A percentile compares a stretch with the other conserved stretches of the same genome.
Evolutionary conservation across 495 filamentous ascomycete genomes (phyloP).

Genomic region (Pyronema omphalodes): DNA sequence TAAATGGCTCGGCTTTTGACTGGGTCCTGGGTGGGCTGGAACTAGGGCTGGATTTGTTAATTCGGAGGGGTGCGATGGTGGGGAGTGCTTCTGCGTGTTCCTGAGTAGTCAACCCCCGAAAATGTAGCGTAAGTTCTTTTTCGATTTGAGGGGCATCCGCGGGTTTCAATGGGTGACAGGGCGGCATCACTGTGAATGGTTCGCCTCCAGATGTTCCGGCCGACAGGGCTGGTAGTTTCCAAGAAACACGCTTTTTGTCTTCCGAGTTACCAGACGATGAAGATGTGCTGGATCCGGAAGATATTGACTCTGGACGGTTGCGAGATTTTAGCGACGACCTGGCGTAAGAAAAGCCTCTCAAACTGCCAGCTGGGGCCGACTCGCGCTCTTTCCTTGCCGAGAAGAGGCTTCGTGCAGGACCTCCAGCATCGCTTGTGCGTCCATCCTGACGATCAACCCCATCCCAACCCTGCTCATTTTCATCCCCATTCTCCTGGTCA

Average conservation of each 20-base stretch:
- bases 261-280: constrained; percentile 9
- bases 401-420: not conserved
- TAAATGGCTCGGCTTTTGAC: not conserved
- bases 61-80: constrained; percentile 17
- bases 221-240: constrained; percentile 4
- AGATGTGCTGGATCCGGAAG: constrained; percentile 17
- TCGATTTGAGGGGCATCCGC: constrained; percentile 18
- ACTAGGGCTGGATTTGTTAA: constrained; percentile 10
- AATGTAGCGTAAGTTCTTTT: constrained; percentile 19
- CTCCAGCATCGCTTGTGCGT: constrained; percentile 17
- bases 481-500: constrained; percentile 1
- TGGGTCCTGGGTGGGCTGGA: not conserved
- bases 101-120: constrained; percentile 12
- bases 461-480: constrained; percentile 19
- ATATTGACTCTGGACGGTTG: constrained; percentile 8
- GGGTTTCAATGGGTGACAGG: constrained; percentile 18
- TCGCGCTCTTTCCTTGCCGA: constrained; percentile 5
- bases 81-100: constrained; percentile 10
- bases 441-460: constrained; percentile 22
- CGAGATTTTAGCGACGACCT: too few relatives aligned
- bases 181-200: constrained; percentile 20
- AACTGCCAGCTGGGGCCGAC: not conserved
- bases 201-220: constrained; percentile 12
- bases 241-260: constrained; percentile 20
- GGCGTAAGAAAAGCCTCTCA: not conserved